Conservation (phyloP, 1,284 basidiomycete species). For the Heterobasidion parviporum region DNA sequence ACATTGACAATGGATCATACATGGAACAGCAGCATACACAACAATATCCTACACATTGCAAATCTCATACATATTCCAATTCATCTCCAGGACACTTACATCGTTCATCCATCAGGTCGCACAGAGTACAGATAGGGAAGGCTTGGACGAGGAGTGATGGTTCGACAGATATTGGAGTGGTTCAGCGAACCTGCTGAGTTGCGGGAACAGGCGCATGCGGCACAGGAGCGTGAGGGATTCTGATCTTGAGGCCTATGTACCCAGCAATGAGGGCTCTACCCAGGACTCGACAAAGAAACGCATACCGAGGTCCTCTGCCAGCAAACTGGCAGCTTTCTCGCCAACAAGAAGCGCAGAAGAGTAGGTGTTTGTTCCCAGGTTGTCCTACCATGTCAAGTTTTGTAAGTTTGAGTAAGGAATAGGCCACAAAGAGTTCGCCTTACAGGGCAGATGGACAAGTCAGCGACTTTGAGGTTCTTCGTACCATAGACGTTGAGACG, state of each 20-base stretch:
- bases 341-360: conserved; percentile 61
- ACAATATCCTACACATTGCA: no score
- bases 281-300: neutral
- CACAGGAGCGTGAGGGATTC: conserved; percentile 55
- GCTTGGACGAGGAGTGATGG: no score
- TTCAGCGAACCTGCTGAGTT: conserved; percentile 32
- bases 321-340: conserved; percentile 57
- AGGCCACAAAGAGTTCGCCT: conserved; percentile 12
- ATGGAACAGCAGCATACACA: no score
- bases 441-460: conserved; percentile 63
- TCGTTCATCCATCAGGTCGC: neutral
- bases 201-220: conserved; percentile 59
- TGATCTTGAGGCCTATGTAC: conserved; percentile 37
- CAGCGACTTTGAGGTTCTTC: conserved; percentile 59
- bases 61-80: no score
- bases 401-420: neutral
- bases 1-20: no score
- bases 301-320: conserved; percentile 54
- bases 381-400: conserved; percentile 34
- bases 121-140: no score
- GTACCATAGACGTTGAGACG: conserved; percentile 70
- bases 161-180: neutral
- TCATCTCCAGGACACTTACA: neutral
- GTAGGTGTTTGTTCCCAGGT: conserved; percentile 67
- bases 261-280: conserved; percentile 16